Evolutionary conservation across 164 flowering plant genomes (phyloP).

Genomic region (Piper betle): DNA sequence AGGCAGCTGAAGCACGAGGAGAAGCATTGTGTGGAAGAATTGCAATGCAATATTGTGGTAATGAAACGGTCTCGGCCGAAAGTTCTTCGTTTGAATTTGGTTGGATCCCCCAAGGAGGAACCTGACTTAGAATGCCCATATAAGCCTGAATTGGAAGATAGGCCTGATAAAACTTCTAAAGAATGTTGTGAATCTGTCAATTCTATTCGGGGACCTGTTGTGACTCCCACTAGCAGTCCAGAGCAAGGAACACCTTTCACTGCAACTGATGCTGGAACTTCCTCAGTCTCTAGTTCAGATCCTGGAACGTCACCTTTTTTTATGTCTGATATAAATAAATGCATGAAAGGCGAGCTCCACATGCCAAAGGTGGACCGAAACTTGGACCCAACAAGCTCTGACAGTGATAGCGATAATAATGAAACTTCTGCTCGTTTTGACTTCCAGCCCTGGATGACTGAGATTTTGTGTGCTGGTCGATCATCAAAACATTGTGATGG

Average conservation of each 20-base stretch:
- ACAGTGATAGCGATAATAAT: constrained; percentile 37
- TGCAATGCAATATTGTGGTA: constrained; percentile 77
- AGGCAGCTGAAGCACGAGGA: constrained; percentile 63
- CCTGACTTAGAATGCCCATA: constrained; percentile 14
- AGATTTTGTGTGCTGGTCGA: constrained; percentile 24
- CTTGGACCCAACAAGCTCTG: constrained; percentile 42
- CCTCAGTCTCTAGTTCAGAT: constrained; percentile 79
- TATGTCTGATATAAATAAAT: constrained; percentile 24
- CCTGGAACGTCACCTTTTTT: constrained; percentile 46
- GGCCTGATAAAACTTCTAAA: constrained; percentile 12
- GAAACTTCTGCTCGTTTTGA: constrained; percentile 23
- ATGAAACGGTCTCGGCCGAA: constrained; percentile 64
- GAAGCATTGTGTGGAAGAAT: constrained; percentile 64
- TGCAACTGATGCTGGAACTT: constrained; percentile 54
- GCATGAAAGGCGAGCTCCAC: constrained; percentile 16
- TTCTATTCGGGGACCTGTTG: constrained; percentile 46
- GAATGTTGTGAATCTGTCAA: constrained; percentile 15
- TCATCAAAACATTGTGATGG: constrained; percentile 17
- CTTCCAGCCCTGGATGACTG: constrained; percentile 43
- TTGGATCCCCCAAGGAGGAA: constrained; percentile 31
- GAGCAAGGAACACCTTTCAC: constrained; percentile 56
- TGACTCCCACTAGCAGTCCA: constrained; percentile 83
- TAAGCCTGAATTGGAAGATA: constrained; percentile 17
- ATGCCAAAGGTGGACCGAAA: constrained; percentile 13
- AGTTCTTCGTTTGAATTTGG: constrained; percentile 72